Percentiles rank a stretch among this genome's conserved stretches.
phyloP scores from a whole-genome alignment of 2,329 filamentous ascomycete genomes.

The Cadophora sp. region DNA sequence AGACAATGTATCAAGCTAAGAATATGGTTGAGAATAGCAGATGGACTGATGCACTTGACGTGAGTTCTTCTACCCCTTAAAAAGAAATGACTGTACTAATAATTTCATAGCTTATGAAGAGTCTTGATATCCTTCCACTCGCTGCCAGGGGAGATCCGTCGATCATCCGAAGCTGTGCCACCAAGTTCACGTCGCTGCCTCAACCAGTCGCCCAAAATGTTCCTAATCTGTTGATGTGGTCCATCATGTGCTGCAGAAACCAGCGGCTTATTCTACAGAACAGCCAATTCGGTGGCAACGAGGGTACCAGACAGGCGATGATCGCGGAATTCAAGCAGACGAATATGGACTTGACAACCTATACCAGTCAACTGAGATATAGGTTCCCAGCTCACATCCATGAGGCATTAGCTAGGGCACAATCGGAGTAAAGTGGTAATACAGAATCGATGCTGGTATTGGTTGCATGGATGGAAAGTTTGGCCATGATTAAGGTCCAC shows the following conservation, averaged over 20 bases:
- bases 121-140: constrained; percentile 81
- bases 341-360: constrained; percentile 90
- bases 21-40: constrained; percentile 60
- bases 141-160: constrained; percentile 76
- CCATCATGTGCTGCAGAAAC: constrained; percentile 82
- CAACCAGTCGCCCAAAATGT: constrained; percentile 87
- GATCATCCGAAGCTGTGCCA: constrained; percentile 79
- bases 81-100: too few species aligned
- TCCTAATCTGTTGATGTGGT: constrained; percentile 92
- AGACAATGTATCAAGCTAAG: constrained; percentile 67
- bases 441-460: not conserved
- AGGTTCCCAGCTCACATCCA: constrained; percentile 86
- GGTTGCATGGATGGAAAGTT: not conserved
- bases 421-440: constrained; percentile 35
- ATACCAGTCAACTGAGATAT: constrained; percentile 91
- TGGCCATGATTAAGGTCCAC: not conserved
- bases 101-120: constrained; percentile 68
- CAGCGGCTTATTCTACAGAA: constrained; percentile 75
- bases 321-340: constrained; percentile 77
- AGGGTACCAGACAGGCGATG: constrained; percentile 66
- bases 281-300: constrained; percentile 77
- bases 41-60: constrained; percentile 69
- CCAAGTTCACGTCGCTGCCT: constrained; percentile 79
- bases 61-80: too few species aligned
- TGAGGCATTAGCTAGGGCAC: constrained; percentile 82